A percentile compares a stretch with the other conserved stretches of the same genome.
phyloP scores from a whole-genome alignment of 345 rosid genomes.

The Eucalyptus microcorys region DNA sequence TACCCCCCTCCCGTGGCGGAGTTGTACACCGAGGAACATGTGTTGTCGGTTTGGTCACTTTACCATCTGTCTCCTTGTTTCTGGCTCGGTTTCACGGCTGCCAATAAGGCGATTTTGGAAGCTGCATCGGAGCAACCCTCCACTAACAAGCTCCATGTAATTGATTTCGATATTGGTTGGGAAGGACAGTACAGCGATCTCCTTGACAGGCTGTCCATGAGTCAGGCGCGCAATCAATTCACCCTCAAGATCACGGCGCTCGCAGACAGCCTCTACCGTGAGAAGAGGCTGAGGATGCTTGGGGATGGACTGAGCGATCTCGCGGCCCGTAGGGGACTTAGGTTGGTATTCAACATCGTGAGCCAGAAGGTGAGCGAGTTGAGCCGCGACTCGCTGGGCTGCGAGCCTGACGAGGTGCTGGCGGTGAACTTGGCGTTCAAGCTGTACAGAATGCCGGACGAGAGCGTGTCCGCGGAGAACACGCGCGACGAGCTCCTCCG shows the following conservation, averaged over 20 bases:
- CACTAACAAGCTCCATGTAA: constrained; percentile 33
- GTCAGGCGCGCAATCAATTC: constrained; percentile 15
- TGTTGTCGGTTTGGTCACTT: constrained; percentile 33
- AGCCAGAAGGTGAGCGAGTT: no score
- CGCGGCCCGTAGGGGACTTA: no score
- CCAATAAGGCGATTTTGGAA: constrained; percentile 69
- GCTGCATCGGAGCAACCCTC: constrained; percentile 26
- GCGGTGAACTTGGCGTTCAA: not conserved
- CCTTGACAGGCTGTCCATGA: constrained; percentile 32
- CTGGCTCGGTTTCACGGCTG: constrained; percentile 61
- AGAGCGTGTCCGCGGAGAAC: constrained; percentile 75
- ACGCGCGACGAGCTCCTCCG: constrained; percentile 85
- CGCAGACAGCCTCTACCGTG: not conserved
- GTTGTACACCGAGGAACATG: constrained; percentile 46
- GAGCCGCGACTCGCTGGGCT: no score
- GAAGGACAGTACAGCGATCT: constrained; percentile 66
- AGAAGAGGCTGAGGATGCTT: constrained; percentile 8
- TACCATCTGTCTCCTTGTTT: constrained; percentile 70
- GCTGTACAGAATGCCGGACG: constrained; percentile 66
- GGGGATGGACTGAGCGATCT: constrained; percentile 1
- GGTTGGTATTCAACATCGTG: no score
- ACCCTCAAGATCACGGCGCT: constrained; percentile 63
- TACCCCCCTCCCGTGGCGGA: constrained; percentile 39
- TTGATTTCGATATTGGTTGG: constrained; percentile 74
- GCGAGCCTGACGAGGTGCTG: no score